Base-by-base conservation (phyloP, 2,329 filamentous ascomycete genomes). In the Talaromyces piceae region DNA sequence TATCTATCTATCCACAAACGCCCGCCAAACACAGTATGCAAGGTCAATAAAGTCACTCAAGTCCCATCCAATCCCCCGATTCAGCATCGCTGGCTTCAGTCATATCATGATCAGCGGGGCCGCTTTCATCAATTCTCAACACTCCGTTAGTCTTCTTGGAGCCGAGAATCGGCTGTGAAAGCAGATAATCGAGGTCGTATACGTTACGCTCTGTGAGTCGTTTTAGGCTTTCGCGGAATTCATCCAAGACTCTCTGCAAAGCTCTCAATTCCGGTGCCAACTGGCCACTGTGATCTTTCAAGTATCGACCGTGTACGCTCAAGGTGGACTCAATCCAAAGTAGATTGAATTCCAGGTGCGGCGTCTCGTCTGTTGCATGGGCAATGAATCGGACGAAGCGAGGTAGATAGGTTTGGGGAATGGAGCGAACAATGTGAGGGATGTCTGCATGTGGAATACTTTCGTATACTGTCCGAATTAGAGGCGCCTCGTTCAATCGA, bases 321-420 rank as follows among this genome's bases (percentile, higher is more conserved):
- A 97, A 76, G 8, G 84, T 58, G 1, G 88, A 83, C 67, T 93
- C 88, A 62, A 96, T 87, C 93, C 93, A 98, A 7, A 91, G 73
- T 41, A 98, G 74, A 62, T 93, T 95, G 70, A 97, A 94, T 71
- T 98, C 93, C 4, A 98, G 79, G 73, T 96, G 91, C 1, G 91
- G 91, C 2, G 86, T 91, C 64, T 91, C 84, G 61, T 97, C 91
- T 1, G 88, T 87, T 62, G 95, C 88, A 8, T 86, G 79, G 2
- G 90, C 90, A 5, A 97, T 86, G 58, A 95, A 95, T 43, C 89
- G 86, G 46, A 98, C 76, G 11, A 97, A 75, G 3, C 88, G 82
- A 25, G 87, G 82, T 5, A 98, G 83, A 67, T 98, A 98, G 25
- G 96, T 87, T 0, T 80, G 78, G 1, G 93, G 93, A 31, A 96